phyloP scores from a whole-genome alignment of 139 green algal genomes.

The Closterium sp. region DNA sequence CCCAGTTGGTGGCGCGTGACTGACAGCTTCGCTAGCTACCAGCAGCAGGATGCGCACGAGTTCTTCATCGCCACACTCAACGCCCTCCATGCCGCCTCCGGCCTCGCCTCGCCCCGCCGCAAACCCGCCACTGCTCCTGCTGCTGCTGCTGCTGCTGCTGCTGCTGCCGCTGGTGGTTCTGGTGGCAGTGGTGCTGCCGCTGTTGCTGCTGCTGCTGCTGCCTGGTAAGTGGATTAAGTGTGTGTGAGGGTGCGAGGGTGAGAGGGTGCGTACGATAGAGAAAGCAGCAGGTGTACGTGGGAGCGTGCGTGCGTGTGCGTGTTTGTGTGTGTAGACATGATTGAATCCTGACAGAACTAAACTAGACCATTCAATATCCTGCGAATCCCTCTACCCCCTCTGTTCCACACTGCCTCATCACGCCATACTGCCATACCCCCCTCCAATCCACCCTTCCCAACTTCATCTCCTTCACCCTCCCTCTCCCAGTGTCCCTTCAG shows the following conservation, averaged over 20 bases:
- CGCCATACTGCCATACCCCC: too few relatives aligned
- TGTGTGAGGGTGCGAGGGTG: too few relatives aligned
- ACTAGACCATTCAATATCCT: neutral
- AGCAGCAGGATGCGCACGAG: conserved; percentile 91
- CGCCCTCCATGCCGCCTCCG: conserved; percentile 40
- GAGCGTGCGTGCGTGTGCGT: neutral
- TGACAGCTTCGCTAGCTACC: conserved; percentile 68
- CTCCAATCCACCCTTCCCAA: too few relatives aligned
- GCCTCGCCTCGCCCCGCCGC: conserved; percentile 8
- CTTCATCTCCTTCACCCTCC: too few relatives aligned
- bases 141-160: neutral
- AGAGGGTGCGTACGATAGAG: too few relatives aligned
- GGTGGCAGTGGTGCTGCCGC: neutral
- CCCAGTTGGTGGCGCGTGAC: conserved; percentile 75
- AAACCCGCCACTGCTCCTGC: neutral
- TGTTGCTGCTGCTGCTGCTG: neutral
- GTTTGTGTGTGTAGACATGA: neutral
- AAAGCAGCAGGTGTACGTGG: neutral
- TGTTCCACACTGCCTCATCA: neutral
- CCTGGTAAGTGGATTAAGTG: neutral
- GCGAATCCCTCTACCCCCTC: too few relatives aligned
- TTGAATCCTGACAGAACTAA: too few relatives aligned
- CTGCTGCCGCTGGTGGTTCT: neutral
- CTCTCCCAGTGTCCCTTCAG: too few relatives aligned
- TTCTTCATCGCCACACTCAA: conserved; percentile 75